Evolutionary conservation across 306 rosid species (phyloP).

Genomic region (Alnus rubra): DNA sequence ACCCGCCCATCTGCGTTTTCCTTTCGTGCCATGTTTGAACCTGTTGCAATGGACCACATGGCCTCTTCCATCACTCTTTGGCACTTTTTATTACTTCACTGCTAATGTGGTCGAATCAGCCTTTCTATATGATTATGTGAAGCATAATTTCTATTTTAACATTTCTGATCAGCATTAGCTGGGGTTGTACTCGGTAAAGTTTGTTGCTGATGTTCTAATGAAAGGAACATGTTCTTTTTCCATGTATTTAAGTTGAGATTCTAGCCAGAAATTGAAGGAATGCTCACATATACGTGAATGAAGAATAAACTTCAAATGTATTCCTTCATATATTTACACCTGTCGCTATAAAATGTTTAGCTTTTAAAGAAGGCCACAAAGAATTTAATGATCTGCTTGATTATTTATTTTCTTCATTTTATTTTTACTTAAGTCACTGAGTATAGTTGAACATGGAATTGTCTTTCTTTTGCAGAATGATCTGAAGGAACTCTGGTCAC

Average conservation of each 20-base stretch:
- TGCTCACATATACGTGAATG: neutral
- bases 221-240: neutral
- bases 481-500: conserved; percentile 98
- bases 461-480: conserved; percentile 75
- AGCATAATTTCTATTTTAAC: neutral
- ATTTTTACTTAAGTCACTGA: neutral
- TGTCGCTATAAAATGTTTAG: neutral
- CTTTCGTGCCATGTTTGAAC: neutral
- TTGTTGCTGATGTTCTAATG: neutral
- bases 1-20: conserved; percentile 4
- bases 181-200: neutral
- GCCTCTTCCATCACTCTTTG: neutral
- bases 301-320: neutral
- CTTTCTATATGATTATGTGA: neutral
- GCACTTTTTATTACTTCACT: neutral
- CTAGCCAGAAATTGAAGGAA: neutral
- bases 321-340: neutral
- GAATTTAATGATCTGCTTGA: neutral
- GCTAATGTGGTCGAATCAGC: neutral
- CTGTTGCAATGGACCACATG: neutral
- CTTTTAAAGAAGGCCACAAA: neutral
- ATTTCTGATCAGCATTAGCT: neutral
- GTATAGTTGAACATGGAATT: conserved; percentile 25
- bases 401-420: neutral
- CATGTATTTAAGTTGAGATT: neutral